Percentiles rank a stretch among this genome's conserved stretches.
Conservation (phyloP, 2,329 filamentous ascomycete species). For the Venturia effusa region DNA sequence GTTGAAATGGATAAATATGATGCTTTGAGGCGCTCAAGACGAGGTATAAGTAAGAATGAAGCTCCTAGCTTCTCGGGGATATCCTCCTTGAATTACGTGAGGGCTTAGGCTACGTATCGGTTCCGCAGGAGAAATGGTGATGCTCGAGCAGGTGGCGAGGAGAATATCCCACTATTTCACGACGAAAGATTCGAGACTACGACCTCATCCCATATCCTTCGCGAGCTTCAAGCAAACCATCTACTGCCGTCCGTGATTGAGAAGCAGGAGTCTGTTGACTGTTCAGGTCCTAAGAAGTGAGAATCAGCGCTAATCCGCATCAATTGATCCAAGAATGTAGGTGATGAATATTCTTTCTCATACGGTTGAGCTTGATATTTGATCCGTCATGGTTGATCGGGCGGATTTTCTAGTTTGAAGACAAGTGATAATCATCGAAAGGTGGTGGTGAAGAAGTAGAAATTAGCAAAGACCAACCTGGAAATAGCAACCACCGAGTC, state of each 20-base stretch:
- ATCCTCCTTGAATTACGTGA: neutral
- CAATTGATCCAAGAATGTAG: neutral
- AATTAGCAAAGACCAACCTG: conserved; percentile 1
- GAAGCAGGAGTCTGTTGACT: neutral
- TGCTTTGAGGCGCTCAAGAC: too few species aligned
- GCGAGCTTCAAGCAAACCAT: neutral
- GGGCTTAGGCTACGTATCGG: neutral
- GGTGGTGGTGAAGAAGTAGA: neutral
- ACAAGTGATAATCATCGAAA: conserved; percentile 7
- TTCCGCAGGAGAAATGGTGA: neutral
- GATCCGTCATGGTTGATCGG: conserved; percentile 2
- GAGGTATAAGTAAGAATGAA: too few species aligned
- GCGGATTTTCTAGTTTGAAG: conserved; percentile 6
- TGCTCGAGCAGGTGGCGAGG: neutral
- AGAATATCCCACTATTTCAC: too few species aligned
- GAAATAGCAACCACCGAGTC: neutral
- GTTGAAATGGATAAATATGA: neutral
- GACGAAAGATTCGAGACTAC: too few species aligned
- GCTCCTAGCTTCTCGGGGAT: too few species aligned
- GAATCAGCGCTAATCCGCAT: neutral
- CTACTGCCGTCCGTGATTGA: neutral
- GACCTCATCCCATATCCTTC: neutral
- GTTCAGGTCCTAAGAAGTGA: neutral
- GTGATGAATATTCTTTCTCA: neutral
- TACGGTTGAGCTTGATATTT: conserved; percentile 7